These are phyloP conservation scores for Platanthera guangdongensis DNA, from an alignment of 106 monocot genomes.

Conservation along the genomic window DNA sequence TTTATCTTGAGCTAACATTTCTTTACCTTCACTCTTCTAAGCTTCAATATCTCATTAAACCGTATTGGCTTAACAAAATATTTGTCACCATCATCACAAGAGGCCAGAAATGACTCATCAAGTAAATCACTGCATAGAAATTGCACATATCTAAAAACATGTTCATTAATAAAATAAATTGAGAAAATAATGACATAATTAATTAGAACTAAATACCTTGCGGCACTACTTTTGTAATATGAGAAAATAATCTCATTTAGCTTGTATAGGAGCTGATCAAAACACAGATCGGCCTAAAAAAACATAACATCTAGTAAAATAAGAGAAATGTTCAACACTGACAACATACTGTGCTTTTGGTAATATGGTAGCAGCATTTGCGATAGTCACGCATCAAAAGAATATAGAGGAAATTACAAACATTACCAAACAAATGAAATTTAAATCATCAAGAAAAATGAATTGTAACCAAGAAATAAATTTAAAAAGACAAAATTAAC, in stretches of 20 bases:
- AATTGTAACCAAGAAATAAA: background rate
- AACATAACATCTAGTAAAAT: background rate
- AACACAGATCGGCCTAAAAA: conserved; percentile 85
- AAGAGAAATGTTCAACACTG: background rate
- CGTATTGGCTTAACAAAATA: conserved; percentile 52
- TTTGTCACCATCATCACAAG: conserved; percentile 58
- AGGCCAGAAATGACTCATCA: conserved; percentile 58
- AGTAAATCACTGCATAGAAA: conserved; percentile 62
- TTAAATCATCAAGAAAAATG: background rate
- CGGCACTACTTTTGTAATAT: conserved; percentile 81
- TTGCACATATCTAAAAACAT: background rate
- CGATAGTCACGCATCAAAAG: background rate
- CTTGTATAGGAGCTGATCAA: conserved; percentile 87
- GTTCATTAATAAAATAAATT: background rate
- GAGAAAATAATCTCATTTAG: conserved; percentile 81
- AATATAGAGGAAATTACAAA: background rate
- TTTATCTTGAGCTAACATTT: background rate
- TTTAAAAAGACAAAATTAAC: background rate
- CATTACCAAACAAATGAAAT: background rate
- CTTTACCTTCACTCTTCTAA: conserved; percentile 81
- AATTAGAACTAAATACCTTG: conserved; percentile 51
- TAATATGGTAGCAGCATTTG: background rate
- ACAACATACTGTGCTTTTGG: background rate
- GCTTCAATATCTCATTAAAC: conserved; percentile 70
- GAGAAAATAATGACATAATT: background rate